Evolutionary conservation across 495 filamentous ascomycete genomes (phyloP).

Genomic region (Penicillium bialowiezense): DNA sequence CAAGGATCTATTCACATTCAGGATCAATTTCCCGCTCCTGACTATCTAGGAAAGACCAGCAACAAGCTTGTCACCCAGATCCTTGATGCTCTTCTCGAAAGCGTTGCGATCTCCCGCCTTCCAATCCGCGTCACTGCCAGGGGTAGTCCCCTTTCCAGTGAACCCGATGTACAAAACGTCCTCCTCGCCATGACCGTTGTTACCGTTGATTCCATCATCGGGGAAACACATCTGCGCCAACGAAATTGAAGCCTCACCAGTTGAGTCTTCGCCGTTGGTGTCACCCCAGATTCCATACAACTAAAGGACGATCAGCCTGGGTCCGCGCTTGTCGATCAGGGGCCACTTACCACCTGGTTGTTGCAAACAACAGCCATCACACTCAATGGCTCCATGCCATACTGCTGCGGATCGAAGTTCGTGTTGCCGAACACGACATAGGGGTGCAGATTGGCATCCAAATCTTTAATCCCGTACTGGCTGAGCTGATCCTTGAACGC

Average conservation of each 20-base stretch:
- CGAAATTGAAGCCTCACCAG: constrained; percentile 57
- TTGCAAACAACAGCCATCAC: constrained; percentile 63
- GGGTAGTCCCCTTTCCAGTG: constrained; percentile 44
- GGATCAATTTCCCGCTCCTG: too few relatives aligned
- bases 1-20: too few relatives aligned
- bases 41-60: constrained; percentile 7
- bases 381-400: constrained; percentile 57
- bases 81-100: constrained; percentile 50
- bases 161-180: constrained; percentile 59
- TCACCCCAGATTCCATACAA: constrained; percentile 70
- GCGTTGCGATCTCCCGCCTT: constrained; percentile 33
- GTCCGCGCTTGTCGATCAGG: not conserved
- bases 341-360: constrained; percentile 42
- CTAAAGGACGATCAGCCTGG: constrained; percentile 15
- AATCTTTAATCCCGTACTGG: constrained; percentile 48
- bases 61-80: constrained; percentile 42
- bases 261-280: constrained; percentile 52
- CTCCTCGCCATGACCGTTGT: constrained; percentile 47
- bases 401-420: constrained; percentile 49
- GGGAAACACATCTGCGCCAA: constrained; percentile 58
- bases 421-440: constrained; percentile 67
- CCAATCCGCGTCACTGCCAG: constrained; percentile 51
- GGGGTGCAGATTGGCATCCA: constrained; percentile 59
- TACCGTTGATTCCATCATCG: constrained; percentile 37
- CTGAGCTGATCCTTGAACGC: constrained; percentile 49